Base-by-base conservation (phyloP, 192 early-diverging fungal genomes). In the Podila horticola region DNA sequence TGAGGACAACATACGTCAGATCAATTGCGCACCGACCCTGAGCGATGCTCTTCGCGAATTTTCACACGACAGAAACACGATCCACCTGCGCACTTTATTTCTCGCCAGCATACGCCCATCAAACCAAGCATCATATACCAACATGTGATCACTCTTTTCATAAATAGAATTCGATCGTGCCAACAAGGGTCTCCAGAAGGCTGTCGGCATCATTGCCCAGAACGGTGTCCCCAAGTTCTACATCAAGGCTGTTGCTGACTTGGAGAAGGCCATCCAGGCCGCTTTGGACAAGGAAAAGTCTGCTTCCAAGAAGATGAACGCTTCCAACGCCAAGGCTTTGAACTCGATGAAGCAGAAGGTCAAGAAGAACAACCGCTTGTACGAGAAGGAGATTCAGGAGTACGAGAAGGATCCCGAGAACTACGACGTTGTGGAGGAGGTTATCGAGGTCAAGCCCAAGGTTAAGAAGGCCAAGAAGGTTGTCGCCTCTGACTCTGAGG, bases 301-400 rank as follows among this genome's bases (percentile, higher is more conserved):
- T 30, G 86, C 88, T 9, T 86, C 90, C 61, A 93, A 92, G 85
- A 98, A 95, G 87, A 94, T 95, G 88, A 97, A 92, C 74, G 86
- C 93, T 51, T 87, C 83, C 58, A 90, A 94, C 64, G 89, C 91
- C 49, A 93, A 94, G 73, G 93, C 95, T 28, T 84, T 97, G 75
- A 98, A 93, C 84, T 90, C 92, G 58, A 92, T 98, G 89, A 98
- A 97, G 90, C 93, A 96, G 82, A 96, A 94, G 75, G 64, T 97
- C 71, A 93, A 93, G 86, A 98, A 99, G 91, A 86, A 91, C 84
- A 90, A 88, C 87, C 96, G 96, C 86, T 64, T 82, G 55, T 91
- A 88, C 66, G 92, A 95, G 69, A 84, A 77, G 3, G 87, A 91
- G 66, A 92, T 99, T 48, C 87, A 89, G 57, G 87, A 85, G 64